Base-by-base conservation (phyloP, 169 alveolate genomes). In the Plasmodium yoelii region DNA sequence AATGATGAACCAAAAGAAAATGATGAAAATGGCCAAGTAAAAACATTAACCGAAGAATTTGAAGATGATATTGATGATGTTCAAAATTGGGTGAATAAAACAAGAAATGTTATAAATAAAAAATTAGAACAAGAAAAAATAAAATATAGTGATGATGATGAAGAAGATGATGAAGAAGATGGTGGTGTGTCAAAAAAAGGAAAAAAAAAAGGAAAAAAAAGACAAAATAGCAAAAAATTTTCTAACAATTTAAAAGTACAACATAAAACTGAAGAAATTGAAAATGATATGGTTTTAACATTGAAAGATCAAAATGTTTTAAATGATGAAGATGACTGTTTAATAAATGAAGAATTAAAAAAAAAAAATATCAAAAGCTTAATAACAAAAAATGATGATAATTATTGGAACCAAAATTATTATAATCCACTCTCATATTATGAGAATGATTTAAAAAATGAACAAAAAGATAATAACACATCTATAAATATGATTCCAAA, bases 141-240 rank as follows among this genome's bases (percentile, higher is more conserved):
- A 51, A 28, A 77, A 56, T 77, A 77, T 57, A 77, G 88, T 64
- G 88, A 77, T 55, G 88, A 74, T 64, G 88, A 77, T 55, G 88
- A 74, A 34, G 87, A 73, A 44, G 73, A 75, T 19, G 87, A 73
- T 2, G 63, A 73, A 22, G 64, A 68, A 47, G 24, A 69, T 22
- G 39, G 2, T 47, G 51, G 39, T 22, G 10, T n/a, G 10, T 8
- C 12, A 57, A 57, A 57, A 57, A 18, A 15, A 15, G 26, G 18
- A 68, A 26, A 68, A 26, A 39, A 26, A 51, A 63, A 34, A 10
- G 51, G 22, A 61, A 63, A 61, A 75, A 75, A 75, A 26, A 46
- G 19, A 49, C 63, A 64, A 10, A 65, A 64, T 1, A 68, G 9
- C 1, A 56, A 71, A 26, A 55, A 51, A 26, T 55, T 55, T 51